Conservation (phyloP, 2,329 filamentous ascomycete genomes). For the Diaporthe batatas region DNA sequence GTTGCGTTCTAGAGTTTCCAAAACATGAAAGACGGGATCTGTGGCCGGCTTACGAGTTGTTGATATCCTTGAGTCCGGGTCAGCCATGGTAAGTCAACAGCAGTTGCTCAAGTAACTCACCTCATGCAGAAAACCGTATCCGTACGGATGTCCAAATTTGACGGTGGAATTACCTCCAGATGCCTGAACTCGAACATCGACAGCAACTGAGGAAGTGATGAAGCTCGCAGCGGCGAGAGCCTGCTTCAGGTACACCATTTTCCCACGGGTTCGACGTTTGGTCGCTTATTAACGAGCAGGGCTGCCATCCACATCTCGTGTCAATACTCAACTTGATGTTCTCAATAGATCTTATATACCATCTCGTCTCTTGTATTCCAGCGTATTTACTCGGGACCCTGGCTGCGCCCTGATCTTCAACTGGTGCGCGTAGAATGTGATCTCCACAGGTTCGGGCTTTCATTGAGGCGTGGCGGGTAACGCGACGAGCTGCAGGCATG, state of each 20-base stretch:
- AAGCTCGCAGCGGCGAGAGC: conserved; percentile 20
- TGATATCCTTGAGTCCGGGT: conserved; percentile 64
- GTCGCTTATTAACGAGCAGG: conserved; percentile 4
- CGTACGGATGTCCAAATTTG: conserved; percentile 51
- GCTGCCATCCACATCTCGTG: background rate
- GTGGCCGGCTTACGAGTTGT: conserved; percentile 61
- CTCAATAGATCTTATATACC: conserved; percentile 18
- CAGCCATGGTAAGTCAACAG: background rate
- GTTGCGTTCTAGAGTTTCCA: too few species aligned
- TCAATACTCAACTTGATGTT: background rate
- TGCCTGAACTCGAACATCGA: conserved; percentile 39
- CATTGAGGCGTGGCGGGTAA: conserved; percentile 27
- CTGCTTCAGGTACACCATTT: conserved; percentile 28
- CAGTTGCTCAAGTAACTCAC: conserved; percentile 43
- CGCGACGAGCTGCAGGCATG: conserved; percentile 28
- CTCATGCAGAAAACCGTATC: conserved; percentile 55
- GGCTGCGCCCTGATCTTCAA: conserved; percentile 26
- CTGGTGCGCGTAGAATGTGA: conserved; percentile 32
- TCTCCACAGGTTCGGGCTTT: conserved; percentile 32
- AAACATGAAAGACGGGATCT: too few species aligned
- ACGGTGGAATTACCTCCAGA: conserved; percentile 54
- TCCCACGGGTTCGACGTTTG: conserved; percentile 3
- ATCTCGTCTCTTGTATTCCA: background rate
- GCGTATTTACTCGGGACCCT: conserved; percentile 13
- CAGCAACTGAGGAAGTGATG: conserved; percentile 23